Conservation (phyloP, 1,139 yeast species). For the Eremothecium coryli region DNA sequence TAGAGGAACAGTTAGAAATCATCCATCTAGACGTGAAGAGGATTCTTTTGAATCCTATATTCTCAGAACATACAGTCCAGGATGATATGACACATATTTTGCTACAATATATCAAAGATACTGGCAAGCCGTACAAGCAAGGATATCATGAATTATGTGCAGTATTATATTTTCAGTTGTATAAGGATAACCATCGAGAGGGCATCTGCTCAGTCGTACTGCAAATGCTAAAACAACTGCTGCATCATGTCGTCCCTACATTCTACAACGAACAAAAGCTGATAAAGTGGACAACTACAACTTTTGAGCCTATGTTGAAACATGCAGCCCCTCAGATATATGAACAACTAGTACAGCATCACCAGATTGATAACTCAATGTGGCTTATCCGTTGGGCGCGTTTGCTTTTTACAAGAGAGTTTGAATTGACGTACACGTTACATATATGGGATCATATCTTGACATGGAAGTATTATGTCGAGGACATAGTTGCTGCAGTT, state of each 20-base stretch:
- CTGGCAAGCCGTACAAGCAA: slow-evolving; percentile 51
- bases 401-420: slow-evolving; percentile 47
- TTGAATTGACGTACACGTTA: slow-evolving; percentile 41
- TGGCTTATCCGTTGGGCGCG: slow-evolving; percentile 64
- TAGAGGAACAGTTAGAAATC: slow-evolving; percentile 34
- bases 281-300: slow-evolving; percentile 29
- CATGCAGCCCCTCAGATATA: slow-evolving; percentile 33
- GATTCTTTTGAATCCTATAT: slow-evolving; percentile 48
- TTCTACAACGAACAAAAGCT: slow-evolving; percentile 30
- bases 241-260: slow-evolving; percentile 11
- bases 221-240: slow-evolving; percentile 21
- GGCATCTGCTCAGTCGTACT: slow-evolving; percentile 1
- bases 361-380: slow-evolving; percentile 49
- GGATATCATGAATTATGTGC: slow-evolving; percentile 67
- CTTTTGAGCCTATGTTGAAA: slow-evolving; percentile 42
- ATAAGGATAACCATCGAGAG: slow-evolving; percentile 14
- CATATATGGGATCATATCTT: slow-evolving; percentile 51
- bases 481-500: slow-evolving; percentile 42
- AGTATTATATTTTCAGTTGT: slow-evolving; percentile 43
- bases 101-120: slow-evolving; percentile 36
- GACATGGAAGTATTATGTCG: slow-evolving; percentile 27
- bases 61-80: slow-evolving; percentile 34
- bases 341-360: slow-evolving; percentile 40
- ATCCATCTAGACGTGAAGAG: slow-evolving; percentile 58
- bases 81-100: slow-evolving; percentile 43